Base-by-base conservation (phyloP, 345 rosid genomes). In the sweet orange (Citrus sinensis) region DNA sequence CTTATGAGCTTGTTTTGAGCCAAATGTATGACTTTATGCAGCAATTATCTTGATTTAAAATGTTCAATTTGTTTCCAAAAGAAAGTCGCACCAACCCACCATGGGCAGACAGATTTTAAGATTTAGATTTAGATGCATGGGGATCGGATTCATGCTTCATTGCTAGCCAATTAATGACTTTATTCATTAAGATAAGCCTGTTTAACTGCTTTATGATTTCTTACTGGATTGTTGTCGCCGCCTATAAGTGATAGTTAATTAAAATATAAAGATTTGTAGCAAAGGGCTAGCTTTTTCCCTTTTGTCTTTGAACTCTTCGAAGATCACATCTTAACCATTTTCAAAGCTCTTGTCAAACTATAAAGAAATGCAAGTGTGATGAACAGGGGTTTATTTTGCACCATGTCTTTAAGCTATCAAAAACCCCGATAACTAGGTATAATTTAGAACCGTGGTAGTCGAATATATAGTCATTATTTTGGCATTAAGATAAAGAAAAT, bases 1-100 rank as follows among this genome's bases (percentile, higher is more conserved):
- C 79, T 82, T 62, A 8, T 14, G 46, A 74, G 73, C 79, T 81
- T 3, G 17, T 70, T 49, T 46, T 51, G 35, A 25, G 37, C 37
- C 73, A 58, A 27, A 6, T 0, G 24, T 27, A 70, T 27, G 60
- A 17, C 73, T 17, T 46, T 70, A 27, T 25, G 20, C 17, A 29
- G 39, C 70, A 27, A 34, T 46, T 7, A 17, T 17, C 73, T 70
- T 70, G n/a, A 70, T 49, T 70, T 3, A 34, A 58, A 35, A 11
- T 58, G 37, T 17, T 2, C 30, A 73, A 37, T 24, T 60, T 39
- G 40, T 60, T 25, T 37, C 9, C 13, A 24, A 60, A 61, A 39
- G 39, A 39, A 74, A 74, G 56, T 40, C 37, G 9, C 24, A 4
- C 40, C 77, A 62, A 74, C 69, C 69, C 68, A 74, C 58, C 9